Evolutionary conservation across 169 alveolate genomes (phyloP), one percentile per base, ranked within the genome.

Genomic region (Theileria equi): DNA sequence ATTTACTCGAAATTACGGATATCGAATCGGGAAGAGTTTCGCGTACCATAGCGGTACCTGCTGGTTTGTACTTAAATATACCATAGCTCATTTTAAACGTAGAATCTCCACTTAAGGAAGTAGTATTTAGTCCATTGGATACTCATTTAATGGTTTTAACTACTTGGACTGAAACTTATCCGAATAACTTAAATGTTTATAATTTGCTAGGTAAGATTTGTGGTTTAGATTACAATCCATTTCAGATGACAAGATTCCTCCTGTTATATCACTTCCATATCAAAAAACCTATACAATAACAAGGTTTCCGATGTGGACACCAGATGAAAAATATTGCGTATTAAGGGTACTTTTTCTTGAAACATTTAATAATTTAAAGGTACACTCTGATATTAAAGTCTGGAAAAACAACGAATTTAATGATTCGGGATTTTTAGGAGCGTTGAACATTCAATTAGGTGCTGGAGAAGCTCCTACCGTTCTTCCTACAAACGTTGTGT

Each of bases 301-400:
- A 52, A 32, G 84, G 4, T 74, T 60, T 36, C 84, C 84, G 2
- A 26, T 66, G 16, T 74, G 84, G 84, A 74, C 84, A 0, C 54
- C 67, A 17, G 62, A 69, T 21, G 84, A 74, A 34, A 40, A 53
- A 5, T 74, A 44, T 21, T 74, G 84, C 64, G 36, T 57, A 13
- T 11, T 74, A 35, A 57, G 84, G 23, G 58, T 54, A 19, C 7
- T 0, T 54, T 44, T 11, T 10, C 10, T n/a, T n/a, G n/a, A n/a
- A n/a, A n/a, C n/a, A n/a, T n/a, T n/a, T 50, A 16, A 50, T 26
- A 23, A 8, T 19, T 26, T 31, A 13, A 26, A 54, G 65, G 82
- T 74, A 0, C 40, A 26, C 44, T 26, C 44, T 25, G 72, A 64
- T 10, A 11, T 74, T 7, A 11, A 60, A 26, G 74, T 74, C 2